Percentiles rank a stretch among this genome's conserved stretches.
These are phyloP conservation scores for Sporothrix globosa DNA, from an alignment of 2,329 filamentous ascomycete genomes.

Conservation along the genomic window DNA sequence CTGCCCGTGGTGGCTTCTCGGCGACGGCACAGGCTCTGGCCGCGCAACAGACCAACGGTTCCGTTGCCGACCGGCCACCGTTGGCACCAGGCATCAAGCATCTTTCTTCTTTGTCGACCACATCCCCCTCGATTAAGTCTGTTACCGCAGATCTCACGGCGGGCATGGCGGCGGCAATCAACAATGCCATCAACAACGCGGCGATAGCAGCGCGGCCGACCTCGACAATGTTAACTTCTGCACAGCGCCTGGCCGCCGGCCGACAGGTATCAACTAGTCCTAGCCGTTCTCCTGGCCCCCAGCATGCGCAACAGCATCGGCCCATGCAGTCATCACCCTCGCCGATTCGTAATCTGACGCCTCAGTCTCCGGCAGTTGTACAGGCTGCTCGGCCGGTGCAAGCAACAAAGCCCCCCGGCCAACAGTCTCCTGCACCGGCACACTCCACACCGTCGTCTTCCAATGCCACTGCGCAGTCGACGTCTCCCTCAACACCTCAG, in stretches of 20 bases:
- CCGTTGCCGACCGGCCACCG: neutral
- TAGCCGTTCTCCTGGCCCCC: neutral
- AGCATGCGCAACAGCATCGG: constrained; percentile 13
- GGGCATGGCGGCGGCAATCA: constrained; percentile 30
- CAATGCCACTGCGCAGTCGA: no score
- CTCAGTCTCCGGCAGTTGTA: neutral
- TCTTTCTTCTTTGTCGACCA: neutral
- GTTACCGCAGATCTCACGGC: constrained; percentile 25
- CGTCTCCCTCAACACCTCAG: neutral
- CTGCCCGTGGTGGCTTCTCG: neutral
- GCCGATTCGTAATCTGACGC: neutral
- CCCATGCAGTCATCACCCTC: neutral
- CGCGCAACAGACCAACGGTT: neutral
- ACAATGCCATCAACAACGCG: constrained; percentile 30
- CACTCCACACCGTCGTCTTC: neutral
- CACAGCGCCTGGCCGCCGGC: constrained; percentile 23
- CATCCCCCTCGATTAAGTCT: constrained; percentile 3
- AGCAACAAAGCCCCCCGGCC: neutral
- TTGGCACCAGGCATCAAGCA: neutral
- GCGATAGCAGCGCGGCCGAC: constrained; percentile 26
- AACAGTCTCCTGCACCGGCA: neutral
- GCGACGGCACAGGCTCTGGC: constrained; percentile 19
- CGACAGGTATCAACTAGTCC: neutral
- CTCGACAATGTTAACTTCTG: constrained; percentile 22
- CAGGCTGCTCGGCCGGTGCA: neutral